These are phyloP conservation scores for Alternaria incomplexa DNA, from an alignment of 2,329 filamentous ascomycete species.

Conservation along the genomic window DNA sequence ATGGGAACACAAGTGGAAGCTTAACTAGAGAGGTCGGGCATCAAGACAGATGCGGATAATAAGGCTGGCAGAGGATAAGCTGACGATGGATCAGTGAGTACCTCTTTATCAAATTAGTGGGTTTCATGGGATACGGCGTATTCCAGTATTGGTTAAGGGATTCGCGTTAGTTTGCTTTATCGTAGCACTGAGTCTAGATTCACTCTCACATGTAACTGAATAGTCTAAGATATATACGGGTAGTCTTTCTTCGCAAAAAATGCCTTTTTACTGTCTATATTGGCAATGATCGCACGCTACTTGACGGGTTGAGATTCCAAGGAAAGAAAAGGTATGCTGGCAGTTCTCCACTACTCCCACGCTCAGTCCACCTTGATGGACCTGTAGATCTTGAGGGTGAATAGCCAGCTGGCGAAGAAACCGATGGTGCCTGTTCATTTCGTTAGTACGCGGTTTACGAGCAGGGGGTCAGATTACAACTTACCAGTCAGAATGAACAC, in stretches of 20 bases:
- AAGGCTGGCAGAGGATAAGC: background rate
- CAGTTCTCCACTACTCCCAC: background rate
- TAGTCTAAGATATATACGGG: background rate
- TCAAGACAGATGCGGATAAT: background rate
- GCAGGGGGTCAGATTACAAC: constrained; percentile 38
- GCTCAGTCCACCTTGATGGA: constrained; percentile 95
- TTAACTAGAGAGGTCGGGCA: background rate
- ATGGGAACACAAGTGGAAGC: rapidly evolving
- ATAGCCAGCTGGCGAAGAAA: constrained; percentile 93
- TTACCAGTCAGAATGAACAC: constrained; percentile 94
- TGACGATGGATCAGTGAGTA: background rate
- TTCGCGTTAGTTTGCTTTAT: background rate
- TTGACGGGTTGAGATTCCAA: background rate
- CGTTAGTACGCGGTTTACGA: constrained; percentile 13
- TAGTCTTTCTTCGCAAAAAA: background rate
- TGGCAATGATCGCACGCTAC: background rate
- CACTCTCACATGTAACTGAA: background rate
- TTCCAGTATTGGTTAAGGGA: background rate
- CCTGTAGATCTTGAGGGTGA: constrained; percentile 89
- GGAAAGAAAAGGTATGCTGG: background rate
- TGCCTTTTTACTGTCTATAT: background rate
- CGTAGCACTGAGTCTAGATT: background rate
- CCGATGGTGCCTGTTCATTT: constrained; percentile 79
- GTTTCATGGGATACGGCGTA: background rate
- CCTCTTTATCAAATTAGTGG: background rate